Evolutionary conservation across 352 stramenopile species (phyloP).

Genomic region (Phytophthora pini): DNA sequence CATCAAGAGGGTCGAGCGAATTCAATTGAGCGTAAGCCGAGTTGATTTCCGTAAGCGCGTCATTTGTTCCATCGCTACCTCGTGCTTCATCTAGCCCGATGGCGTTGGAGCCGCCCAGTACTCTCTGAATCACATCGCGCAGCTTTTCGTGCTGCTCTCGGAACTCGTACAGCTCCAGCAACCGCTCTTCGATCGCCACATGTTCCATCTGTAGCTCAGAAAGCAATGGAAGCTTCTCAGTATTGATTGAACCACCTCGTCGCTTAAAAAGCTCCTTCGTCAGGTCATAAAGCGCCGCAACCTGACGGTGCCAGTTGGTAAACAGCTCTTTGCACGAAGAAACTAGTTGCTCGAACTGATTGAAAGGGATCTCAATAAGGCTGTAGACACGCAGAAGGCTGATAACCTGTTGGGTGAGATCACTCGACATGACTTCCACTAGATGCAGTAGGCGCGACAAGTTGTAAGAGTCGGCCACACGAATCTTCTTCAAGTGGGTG

Average conservation of each 20-base stretch:
- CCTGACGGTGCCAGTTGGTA: constrained; percentile 85
- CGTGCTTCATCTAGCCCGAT: constrained; percentile 45
- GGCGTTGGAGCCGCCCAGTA: constrained; percentile 66
- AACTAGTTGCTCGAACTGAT: constrained; percentile 83
- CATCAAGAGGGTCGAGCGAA: constrained; percentile 83
- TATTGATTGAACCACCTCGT: constrained; percentile 79
- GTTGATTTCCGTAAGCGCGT: constrained; percentile 89
- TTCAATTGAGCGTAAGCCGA: constrained; percentile 88
- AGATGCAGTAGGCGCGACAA: constrained; percentile 77
- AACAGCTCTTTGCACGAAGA: constrained; percentile 87
- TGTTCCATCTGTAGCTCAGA: constrained; percentile 90
- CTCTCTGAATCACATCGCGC: constrained; percentile 84
- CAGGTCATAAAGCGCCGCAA: constrained; percentile 86
- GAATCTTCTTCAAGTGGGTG: constrained; percentile 92
- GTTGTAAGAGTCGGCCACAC: constrained; percentile 90
- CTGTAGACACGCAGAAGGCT: constrained; percentile 85
- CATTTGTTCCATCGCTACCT: constrained; percentile 71
- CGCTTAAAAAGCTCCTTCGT: constrained; percentile 88
- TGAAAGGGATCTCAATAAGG: constrained; percentile 85
- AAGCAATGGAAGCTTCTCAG: constrained; percentile 79
- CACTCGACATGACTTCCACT: constrained; percentile 88
- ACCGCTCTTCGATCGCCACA: constrained; percentile 82
- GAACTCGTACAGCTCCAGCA: constrained; percentile 92
- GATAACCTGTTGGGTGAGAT: constrained; percentile 83
- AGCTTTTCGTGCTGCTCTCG: constrained; percentile 92